Base-by-base conservation (phyloP, 192 early-diverging fungal genomes). In the Coemansia sp. region DNA sequence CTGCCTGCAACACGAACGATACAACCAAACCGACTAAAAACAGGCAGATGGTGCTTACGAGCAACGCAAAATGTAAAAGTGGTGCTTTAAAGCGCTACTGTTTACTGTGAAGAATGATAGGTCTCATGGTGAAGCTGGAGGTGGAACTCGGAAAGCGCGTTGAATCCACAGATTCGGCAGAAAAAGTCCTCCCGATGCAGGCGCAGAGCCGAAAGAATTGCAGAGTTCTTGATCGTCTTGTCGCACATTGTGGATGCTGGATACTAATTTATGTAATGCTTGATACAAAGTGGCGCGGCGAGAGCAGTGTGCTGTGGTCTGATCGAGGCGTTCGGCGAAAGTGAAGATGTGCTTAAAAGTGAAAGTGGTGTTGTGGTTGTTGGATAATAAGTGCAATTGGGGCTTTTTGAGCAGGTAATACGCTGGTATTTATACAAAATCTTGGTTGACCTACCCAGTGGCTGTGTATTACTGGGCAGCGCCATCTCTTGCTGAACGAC, bases 91-190 rank as follows among this genome's bases (percentile, higher is more conserved):
- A 49, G 48, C 17, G 48, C 48, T 8, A 21, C 3, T 2, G 7
- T 8, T 17, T 49, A 49, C 19, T 49, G n/a, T 21, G 16, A 21
- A 12, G 37, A 16, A 52, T 73, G 71, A 48, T 63, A 41, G 9
- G 67, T 63, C 31, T 45, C 45, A 58, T 70, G 67, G 52, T 80
- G 77, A 4, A 80, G 64, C 41, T 74, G 27, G 10, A 80, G 68
- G 43, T 80, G 77, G 56, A 74, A 31, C 45, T 62, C 61, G 2
- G 77, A 80, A 26, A 80, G 64, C 6, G 77, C 77, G 51, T 80
- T 80, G 53, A 65, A 80, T 38, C 77, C 77, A 49, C 77, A 80
- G 62, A 74, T 80, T 45, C 64, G 59, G 71, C 77, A 80, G 47
- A 74, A 74, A 49, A 67, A 80, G 60, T 80, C 77, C 57, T 80